Percentiles rank a stretch among this genome's conserved stretches.
Conservation (phyloP, 2,329 filamentous ascomycete genomes). For the Aspergillaceae sp. region DNA sequence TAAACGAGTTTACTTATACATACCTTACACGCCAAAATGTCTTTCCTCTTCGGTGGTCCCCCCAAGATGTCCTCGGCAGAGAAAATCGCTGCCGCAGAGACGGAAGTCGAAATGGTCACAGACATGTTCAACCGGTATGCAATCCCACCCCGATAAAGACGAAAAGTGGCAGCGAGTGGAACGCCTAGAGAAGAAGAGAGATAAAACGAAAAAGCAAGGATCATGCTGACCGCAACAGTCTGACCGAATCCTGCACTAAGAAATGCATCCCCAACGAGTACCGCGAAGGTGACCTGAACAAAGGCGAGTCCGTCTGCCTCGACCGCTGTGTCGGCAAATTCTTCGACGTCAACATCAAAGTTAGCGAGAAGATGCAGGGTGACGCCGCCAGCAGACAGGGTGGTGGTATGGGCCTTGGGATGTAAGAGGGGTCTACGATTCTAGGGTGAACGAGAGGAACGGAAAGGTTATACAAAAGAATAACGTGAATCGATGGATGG, state of each 20-base stretch:
- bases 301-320: slow-evolving; percentile 96
- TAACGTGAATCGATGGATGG: background rate
- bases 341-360: slow-evolving; percentile 97
- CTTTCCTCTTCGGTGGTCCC: slow-evolving; percentile 61
- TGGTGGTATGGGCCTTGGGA: slow-evolving; percentile 44
- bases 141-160: background rate
- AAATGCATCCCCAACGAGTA: slow-evolving; percentile 93
- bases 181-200: too few species aligned
- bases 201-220: background rate
- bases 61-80: slow-evolving; percentile 89
- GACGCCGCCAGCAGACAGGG: slow-evolving; percentile 63
- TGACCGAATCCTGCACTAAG: slow-evolving; percentile 79
- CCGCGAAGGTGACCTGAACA: slow-evolving; percentile 94
- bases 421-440: slow-evolving; percentile 20
- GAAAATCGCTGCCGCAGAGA: slow-evolving; percentile 94
- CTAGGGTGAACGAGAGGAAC: too few species aligned
- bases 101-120: slow-evolving; percentile 93
- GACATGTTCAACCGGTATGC: slow-evolving; percentile 95
- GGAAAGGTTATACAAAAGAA: too few species aligned
- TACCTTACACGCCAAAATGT: slow-evolving; percentile 45
- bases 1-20: too few species aligned
- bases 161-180: background rate
- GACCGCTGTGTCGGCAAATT: slow-evolving; percentile 97
- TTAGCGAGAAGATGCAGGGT: slow-evolving; percentile 91
- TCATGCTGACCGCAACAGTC: slow-evolving; percentile 39